A percentile compares a stretch with the other conserved stretches of the same genome.
Conservation (phyloP, 139 green algal species). For the Picochlorum sp. region DNA sequence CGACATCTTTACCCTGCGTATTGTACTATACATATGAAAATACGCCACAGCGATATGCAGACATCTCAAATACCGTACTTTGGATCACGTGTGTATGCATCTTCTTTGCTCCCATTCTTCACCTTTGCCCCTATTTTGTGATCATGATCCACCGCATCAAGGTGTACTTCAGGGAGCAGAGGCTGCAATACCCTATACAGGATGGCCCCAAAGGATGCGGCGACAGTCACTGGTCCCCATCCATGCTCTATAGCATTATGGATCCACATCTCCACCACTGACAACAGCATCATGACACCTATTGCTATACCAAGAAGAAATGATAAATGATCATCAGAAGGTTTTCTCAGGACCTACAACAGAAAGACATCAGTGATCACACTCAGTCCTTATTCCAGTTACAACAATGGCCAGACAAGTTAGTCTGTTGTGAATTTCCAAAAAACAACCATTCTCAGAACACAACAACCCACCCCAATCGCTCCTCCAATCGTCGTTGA, state of each 20-base stretch:
- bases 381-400: neutral
- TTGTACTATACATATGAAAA: neutral
- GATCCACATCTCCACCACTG: slow-evolving; percentile 66
- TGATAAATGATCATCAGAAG: slow-evolving; percentile 49
- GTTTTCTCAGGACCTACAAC: slow-evolving; percentile 43
- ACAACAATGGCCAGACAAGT: too few relatives aligned
- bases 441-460: neutral
- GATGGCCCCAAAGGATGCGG: slow-evolving; percentile 30
- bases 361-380: neutral
- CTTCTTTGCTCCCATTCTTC: too few relatives aligned
- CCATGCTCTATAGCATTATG: slow-evolving; percentile 55
- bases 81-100: too few relatives aligned
- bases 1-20: neutral
- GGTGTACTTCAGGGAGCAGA: slow-evolving; percentile 51
- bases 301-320: slow-evolving; percentile 64
- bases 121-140: too few relatives aligned
- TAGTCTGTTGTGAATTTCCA: too few relatives aligned
- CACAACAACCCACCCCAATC: slow-evolving; percentile 40
- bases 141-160: neutral
- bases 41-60: neutral
- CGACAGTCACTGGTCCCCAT: slow-evolving; percentile 23
- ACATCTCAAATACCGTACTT: too few relatives aligned
- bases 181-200: slow-evolving; percentile 49
- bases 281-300: slow-evolving; percentile 74
- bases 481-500: slow-evolving; percentile 55